Evolutionary conservation across 2,329 filamentous ascomycete species (phyloP).

Genomic region (Monosporascus sp.): DNA sequence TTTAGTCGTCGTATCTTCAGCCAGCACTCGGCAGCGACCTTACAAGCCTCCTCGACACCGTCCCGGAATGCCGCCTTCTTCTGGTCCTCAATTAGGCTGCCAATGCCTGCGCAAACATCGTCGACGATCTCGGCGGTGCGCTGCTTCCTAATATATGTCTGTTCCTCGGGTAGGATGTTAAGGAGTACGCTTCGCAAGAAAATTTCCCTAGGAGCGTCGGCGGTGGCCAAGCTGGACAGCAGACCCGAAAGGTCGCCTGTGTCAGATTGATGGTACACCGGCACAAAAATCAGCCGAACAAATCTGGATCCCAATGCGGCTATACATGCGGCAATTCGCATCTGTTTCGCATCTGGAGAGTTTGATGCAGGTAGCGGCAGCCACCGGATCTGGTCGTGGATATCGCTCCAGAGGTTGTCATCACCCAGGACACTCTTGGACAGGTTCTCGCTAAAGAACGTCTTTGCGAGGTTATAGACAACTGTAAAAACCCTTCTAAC

Average conservation of each 20-base stretch:
- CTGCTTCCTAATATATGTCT: neutral
- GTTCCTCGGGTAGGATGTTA: neutral
- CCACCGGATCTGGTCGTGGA: neutral
- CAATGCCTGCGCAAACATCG: neutral
- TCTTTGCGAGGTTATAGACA: neutral
- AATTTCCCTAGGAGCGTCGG: neutral
- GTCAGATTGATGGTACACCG: neutral
- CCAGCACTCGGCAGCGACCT: neutral
- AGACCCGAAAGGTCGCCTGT: neutral
- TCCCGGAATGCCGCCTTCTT: neutral
- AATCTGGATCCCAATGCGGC: neutral
- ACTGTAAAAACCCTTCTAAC: neutral
- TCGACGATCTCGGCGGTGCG: neutral
- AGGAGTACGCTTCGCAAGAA: neutral
- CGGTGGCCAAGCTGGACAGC: neutral
- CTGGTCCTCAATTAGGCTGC: neutral
- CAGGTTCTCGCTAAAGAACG: neutral
- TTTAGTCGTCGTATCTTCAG: neutral
- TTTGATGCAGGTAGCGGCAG: neutral
- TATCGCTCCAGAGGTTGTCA: neutral
- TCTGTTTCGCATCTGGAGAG: neutral
- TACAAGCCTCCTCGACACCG: neutral
- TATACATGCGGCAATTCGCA: neutral
- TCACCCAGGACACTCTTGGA: neutral
- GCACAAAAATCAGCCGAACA: neutral